phyloP scores from a whole-genome alignment of 768 basidiomycete species.

The Auriculariales sp. region DNA sequence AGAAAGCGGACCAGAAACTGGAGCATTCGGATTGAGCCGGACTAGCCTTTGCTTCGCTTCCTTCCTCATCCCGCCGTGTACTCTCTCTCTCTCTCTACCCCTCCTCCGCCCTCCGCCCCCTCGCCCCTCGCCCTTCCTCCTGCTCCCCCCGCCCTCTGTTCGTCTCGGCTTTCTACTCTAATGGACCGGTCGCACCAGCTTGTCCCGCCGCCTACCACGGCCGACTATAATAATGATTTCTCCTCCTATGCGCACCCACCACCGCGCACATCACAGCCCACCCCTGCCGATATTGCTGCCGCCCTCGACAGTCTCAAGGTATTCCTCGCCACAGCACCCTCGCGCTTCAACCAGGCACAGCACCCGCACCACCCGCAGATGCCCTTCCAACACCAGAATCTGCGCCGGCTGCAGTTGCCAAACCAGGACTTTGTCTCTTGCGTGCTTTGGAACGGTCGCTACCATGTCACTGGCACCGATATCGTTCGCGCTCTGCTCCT shows the following conservation, averaged over 20 bases:
- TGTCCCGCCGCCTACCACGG: neutral
- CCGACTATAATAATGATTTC: conserved; percentile 1
- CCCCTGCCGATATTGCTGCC: conserved; percentile 23
- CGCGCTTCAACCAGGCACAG: conserved; percentile 42
- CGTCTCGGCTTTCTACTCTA: neutral
- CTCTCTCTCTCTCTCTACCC: neutral
- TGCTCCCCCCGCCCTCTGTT: neutral
- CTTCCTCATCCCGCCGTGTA: neutral
- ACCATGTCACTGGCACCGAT: conserved; percentile 93
- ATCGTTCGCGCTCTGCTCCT: conserved; percentile 93
- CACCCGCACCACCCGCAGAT: conserved; percentile 10
- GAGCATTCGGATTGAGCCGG: too few species aligned
- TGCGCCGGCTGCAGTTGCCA: conserved; percentile 80
- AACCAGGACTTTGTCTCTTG: conserved; percentile 56
- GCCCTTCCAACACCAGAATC: conserved; percentile 47
- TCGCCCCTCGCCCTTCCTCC: neutral
- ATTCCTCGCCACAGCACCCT: conserved; percentile 77
- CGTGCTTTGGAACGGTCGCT: conserved; percentile 81
- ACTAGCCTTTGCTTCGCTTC: neutral
- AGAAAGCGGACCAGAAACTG: too few species aligned
- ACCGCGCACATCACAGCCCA: conserved; percentile 1
- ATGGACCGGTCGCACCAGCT: neutral
- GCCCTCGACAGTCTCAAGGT: conserved; percentile 69
- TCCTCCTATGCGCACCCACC: neutral
- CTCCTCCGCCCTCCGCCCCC: neutral